Evolutionary conservation across 164 flowering plant genomes (phyloP).

Genomic region (Chimonanthus praecox): DNA sequence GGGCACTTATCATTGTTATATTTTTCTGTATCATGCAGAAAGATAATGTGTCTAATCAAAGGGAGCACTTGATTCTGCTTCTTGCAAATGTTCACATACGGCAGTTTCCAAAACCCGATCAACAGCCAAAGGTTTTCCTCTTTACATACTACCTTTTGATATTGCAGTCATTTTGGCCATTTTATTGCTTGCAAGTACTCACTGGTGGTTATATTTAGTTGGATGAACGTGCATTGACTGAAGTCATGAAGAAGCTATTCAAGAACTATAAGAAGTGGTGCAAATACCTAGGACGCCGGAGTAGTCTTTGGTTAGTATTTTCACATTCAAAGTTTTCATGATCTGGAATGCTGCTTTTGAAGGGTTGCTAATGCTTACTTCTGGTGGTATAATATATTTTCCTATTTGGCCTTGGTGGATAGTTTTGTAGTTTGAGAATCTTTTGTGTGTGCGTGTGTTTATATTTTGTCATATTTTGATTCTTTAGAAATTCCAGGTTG

Average conservation of each 20-base stretch:
- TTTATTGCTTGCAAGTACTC: background rate
- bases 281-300: constrained; percentile 85
- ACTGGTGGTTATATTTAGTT: constrained; percentile 33
- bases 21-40: constrained; percentile 43
- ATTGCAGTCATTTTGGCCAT: background rate
- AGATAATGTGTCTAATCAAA: constrained; percentile 94
- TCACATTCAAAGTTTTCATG: background rate
- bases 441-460: background rate
- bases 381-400: background rate
- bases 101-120: constrained; percentile 87
- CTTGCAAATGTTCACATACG: constrained; percentile 97
- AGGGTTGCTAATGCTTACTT: background rate
- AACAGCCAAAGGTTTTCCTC: constrained; percentile 75
- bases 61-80: constrained; percentile 92
- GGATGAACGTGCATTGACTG: constrained; percentile 90
- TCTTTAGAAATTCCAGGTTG: constrained; percentile 47
- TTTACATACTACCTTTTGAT: constrained; percentile 1
- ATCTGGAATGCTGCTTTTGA: background rate
- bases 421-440: background rate
- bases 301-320: constrained; percentile 83
- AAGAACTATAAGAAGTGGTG: constrained; percentile 98
- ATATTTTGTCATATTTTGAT: background rate
- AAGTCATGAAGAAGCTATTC: constrained; percentile 96
- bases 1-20: background rate
- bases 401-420: background rate